Evolutionary conservation across 306 rosid genomes (phyloP).

Genomic region (Casuarina cunninghamiana): DNA sequence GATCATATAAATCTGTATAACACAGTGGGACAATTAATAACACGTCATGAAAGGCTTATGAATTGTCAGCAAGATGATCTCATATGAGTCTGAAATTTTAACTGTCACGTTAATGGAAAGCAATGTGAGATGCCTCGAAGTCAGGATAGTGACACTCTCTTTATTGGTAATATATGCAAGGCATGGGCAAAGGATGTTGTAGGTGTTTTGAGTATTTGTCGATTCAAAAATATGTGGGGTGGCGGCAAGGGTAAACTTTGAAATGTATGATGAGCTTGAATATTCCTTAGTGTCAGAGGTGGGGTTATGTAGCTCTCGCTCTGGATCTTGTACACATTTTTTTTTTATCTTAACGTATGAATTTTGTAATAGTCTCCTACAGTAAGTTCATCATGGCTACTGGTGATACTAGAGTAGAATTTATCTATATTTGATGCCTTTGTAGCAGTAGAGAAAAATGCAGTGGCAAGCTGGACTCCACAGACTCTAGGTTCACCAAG

Average conservation of each 20-base stretch:
- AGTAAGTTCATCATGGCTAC: not conserved
- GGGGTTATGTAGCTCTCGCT: not conserved
- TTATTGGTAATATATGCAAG: conserved; percentile 14
- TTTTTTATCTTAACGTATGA: not conserved
- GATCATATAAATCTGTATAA: no score
- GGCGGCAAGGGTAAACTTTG: not conserved
- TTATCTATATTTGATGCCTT: not conserved
- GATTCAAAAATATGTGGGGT: not conserved
- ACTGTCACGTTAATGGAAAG: conserved; percentile 14
- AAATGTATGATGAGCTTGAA: not conserved
- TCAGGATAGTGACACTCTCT: conserved; percentile 13
- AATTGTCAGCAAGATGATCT: not conserved
- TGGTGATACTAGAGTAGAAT: not conserved
- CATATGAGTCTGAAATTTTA: not conserved
- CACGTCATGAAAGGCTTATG: not conserved
- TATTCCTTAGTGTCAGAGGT: not conserved
- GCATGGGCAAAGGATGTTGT: conserved; percentile 7
- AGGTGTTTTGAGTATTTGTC: not conserved
- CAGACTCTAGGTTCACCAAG: not conserved
- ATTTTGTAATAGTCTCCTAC: not conserved
- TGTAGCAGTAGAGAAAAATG: no score
- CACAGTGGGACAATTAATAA: no score
- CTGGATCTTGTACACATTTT: not conserved
- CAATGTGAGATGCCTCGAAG: conserved; percentile 13
- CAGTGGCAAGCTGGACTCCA: conserved; percentile 4